Base-by-base conservation (phyloP, 345 rosid species). In the Pugionium cornutum region DNA sequence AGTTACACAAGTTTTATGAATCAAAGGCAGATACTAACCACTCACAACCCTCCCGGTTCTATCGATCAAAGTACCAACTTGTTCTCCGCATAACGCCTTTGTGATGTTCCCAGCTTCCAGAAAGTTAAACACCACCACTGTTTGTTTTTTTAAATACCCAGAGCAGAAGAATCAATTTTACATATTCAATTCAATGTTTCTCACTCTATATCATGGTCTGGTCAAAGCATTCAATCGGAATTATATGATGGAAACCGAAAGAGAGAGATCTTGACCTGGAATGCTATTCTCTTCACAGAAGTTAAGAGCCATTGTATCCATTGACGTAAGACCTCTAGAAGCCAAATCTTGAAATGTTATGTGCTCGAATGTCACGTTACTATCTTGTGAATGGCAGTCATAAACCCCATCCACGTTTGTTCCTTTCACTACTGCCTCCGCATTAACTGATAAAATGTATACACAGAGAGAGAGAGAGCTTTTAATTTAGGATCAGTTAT, bases 71-170 rank as follows among this genome's bases (percentile, higher is more conserved):
- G 95, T 92, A 51, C 98, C 98, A 8, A 89, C 95, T 77, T 82
- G 92, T 55, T 89, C 90, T 45, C 98, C 98, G 32, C 95, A 86
- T 54, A 91, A 70, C 4, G 98, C 92, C 73, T 84, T 86, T 39
- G 86, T 80, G 70, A 91, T 85, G 74, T 89, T 89, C 56, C 95
- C 98, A 60, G 84, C 89, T 71, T 92, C 85, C 30, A 84, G 83
- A 77, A 92, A 81, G 78, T 92, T 89, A 55, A 92, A 89, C 40
- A 92, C 77, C 73, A 86, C 95, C 35, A 92, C 98, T 92, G 83
- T 56, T 9, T 43, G 18, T 40, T 5, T 35, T 25, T 25, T 18
- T 18, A 18, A 18, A 44, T 6, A 55, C 2, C 40, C 42, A 66
- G 1, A 66, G 32, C 2, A 45, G 0, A 53, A 37, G 9, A 9